Evolutionary conservation across 2,329 filamentous ascomycete genomes (phyloP), one percentile per base, ranked within the genome.

Genomic region (Knufia petricola): DNA sequence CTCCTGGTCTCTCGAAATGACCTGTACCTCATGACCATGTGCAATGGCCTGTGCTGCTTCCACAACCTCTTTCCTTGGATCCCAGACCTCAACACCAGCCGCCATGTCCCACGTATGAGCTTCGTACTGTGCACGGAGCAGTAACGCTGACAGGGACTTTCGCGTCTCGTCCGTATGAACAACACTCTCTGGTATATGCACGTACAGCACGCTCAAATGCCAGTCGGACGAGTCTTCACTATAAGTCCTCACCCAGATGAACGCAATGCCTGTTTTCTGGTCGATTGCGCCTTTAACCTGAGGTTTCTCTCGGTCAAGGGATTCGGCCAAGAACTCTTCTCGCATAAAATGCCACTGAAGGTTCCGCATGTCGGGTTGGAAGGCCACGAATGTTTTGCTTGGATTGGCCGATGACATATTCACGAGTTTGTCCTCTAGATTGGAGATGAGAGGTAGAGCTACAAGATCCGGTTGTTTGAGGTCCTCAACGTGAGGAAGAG

Each of bases 271-370:
- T 17, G 54, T 55, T 4, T 45, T 38, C 36, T 34, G 46, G 46
- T 59, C 52, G 1, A 87, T 71, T 2, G 85, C 87, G 12, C 89
- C 89, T 60, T 84, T 83, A 48, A 85, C 69, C 1, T 69, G 60
- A 0, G 85, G 82, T 0, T 55, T 54, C 13, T 55, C 55, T 4
- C 62, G 62, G 15, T 69, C 67, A 2, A 89, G 70, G 53, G 79
- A 75, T 48, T 75, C 72, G 3, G 76, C 77, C 60, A 90, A 82
- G 63, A 85, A 92, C 43, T 88, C 81, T 66, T 95, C 87, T 42
- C 90, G 79, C 50, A 81, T 79, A 63, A 87, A 79, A 64, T 90
- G 83, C 87, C 87, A 94, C 52, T 75, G 67, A 56, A 88, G 75
- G 4, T 80, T 79, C 49, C 82, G 76, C 51, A 77, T 65, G 58